A percentile compares a stretch with the other conserved stretches of the same genome.
phyloP scores from a whole-genome alignment of 257 asterid genomes.

The Lycium barbarum region DNA sequence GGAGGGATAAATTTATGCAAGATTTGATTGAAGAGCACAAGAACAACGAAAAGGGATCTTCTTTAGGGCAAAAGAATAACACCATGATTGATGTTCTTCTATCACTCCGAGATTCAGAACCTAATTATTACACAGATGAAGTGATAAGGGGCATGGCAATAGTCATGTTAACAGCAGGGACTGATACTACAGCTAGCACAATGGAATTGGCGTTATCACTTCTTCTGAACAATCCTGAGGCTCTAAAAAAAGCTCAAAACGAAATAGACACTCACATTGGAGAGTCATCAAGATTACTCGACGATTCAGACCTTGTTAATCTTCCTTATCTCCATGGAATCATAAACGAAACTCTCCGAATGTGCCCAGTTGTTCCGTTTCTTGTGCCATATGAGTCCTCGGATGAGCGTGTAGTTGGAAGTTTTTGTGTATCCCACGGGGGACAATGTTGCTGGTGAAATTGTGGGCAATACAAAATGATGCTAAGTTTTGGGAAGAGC shows the following conservation, averaged over 20 bases:
- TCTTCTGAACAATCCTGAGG: conserved; percentile 58
- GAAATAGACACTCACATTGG: conserved; percentile 56
- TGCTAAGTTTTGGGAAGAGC: too few relatives aligned
- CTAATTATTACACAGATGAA: conserved; percentile 44
- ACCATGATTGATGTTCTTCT: conserved; percentile 53
- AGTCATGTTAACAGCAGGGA: conserved; percentile 55
- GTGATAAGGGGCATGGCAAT: conserved; percentile 38
- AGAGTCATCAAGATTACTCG: conserved; percentile 43
- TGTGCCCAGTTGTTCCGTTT: too few relatives aligned
- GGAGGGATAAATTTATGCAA: conserved; percentile 52
- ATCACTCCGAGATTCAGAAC: conserved; percentile 47
- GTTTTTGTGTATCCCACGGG: too few relatives aligned
- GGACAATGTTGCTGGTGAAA: too few relatives aligned
- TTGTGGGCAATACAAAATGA: too few relatives aligned
- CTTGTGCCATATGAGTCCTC: too few relatives aligned
- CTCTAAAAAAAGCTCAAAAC: conserved; percentile 47
- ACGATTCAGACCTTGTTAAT: conserved; percentile 53
- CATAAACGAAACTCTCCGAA: too few relatives aligned
- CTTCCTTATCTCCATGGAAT: conserved; percentile 39
- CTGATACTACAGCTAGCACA: conserved; percentile 58
- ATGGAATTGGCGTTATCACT: conserved; percentile 74
- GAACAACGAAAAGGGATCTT: too few relatives aligned
- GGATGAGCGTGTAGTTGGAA: too few relatives aligned
- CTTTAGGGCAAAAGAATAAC: too few relatives aligned
- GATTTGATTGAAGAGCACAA: conserved; percentile 49